Conservation (phyloP, 768 basidiomycete genomes). For the Floccularia luteovirens region DNA sequence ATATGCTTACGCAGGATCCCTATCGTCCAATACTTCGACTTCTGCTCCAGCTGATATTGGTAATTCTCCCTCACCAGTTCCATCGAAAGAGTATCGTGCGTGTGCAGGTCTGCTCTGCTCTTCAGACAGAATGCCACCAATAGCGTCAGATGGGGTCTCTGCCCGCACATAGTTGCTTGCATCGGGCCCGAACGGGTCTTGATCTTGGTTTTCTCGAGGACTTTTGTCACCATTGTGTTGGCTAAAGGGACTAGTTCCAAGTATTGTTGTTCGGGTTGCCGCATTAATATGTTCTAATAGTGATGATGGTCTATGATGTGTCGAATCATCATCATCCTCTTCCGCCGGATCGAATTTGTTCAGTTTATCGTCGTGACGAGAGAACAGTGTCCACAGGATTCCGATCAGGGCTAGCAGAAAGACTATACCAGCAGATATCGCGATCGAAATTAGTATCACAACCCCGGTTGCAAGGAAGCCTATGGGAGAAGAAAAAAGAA, state of each 20-base stretch:
- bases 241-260: slow-evolving; percentile 43
- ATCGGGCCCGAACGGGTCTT: slow-evolving; percentile 66
- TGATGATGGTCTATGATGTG: slow-evolving; percentile 78
- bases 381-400: slow-evolving; percentile 85
- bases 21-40: slow-evolving; percentile 73
- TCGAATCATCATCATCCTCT: slow-evolving; percentile 69
- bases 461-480: slow-evolving; percentile 88
- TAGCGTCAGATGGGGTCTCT: slow-evolving; percentile 73
- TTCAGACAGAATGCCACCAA: slow-evolving; percentile 55
- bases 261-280: slow-evolving; percentile 77
- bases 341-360: slow-evolving; percentile 57
- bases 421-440: slow-evolving; percentile 90
- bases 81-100: slow-evolving; percentile 81
- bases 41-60: slow-evolving; percentile 61
- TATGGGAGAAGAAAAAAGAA: slow-evolving; percentile 19
- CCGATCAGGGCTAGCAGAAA: slow-evolving; percentile 82
- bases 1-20: slow-evolving; percentile 64
- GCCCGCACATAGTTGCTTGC: slow-evolving; percentile 73
- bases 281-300: slow-evolving; percentile 88
- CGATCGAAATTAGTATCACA: slow-evolving; percentile 95
- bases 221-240: slow-evolving; percentile 45
- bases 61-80: slow-evolving; percentile 71
- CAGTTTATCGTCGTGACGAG: slow-evolving; percentile 68
- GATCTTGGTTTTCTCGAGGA: slow-evolving; percentile 40
- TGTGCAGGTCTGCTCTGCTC: slow-evolving; percentile 69